These are phyloP conservation scores for Thermochaetoides dissita DNA, from an alignment of 2,329 filamentous ascomycete species.

Conservation along the genomic window DNA sequence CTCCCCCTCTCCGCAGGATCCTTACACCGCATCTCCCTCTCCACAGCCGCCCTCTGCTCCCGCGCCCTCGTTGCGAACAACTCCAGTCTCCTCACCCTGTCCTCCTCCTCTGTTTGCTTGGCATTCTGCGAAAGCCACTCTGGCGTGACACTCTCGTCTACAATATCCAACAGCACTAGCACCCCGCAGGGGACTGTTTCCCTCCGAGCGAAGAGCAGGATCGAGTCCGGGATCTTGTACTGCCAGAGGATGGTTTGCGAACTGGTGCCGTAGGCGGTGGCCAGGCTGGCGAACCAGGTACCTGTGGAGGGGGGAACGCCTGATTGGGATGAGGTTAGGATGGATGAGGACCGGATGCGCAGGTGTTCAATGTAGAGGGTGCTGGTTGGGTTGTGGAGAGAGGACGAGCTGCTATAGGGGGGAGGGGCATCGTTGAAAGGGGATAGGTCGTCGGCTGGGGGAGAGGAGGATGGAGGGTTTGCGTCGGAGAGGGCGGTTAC, in stretches of 20 bases:
- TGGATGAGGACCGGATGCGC: conserved; percentile 16
- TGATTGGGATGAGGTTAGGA: too few species aligned
- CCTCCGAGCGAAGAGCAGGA: conserved; percentile 35
- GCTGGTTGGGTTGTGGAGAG: conserved; percentile 2
- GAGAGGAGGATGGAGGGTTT: not conserved
- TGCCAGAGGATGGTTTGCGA: conserved; percentile 45
- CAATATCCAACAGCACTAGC: conserved; percentile 38
- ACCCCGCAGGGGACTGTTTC: conserved; percentile 45
- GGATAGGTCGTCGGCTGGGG: not conserved
- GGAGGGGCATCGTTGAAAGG: not conserved
- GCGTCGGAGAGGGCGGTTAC: conserved; percentile 29
- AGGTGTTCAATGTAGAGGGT: conserved; percentile 35
- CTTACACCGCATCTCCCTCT: conserved; percentile 28
- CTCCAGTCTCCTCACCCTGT: conserved; percentile 22
- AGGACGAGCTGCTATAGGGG: conserved; percentile 16
- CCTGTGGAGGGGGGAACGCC: conserved; percentile 23
- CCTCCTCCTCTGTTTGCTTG: conserved; percentile 25
- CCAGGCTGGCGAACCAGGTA: conserved; percentile 42
- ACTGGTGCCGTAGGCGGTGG: conserved; percentile 42
- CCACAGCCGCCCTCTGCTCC: conserved; percentile 30
- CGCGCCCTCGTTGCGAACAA: conserved; percentile 21
- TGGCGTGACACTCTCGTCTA: conserved; percentile 37
- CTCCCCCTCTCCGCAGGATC: conserved; percentile 21
- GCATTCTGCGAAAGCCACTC: conserved; percentile 36
- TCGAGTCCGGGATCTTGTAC: conserved; percentile 40